A percentile compares a stretch with the other conserved stretches of the same genome.
phyloP scores from a whole-genome alignment of 179 eudicot genomes.

The Beta lomatogona region DNA sequence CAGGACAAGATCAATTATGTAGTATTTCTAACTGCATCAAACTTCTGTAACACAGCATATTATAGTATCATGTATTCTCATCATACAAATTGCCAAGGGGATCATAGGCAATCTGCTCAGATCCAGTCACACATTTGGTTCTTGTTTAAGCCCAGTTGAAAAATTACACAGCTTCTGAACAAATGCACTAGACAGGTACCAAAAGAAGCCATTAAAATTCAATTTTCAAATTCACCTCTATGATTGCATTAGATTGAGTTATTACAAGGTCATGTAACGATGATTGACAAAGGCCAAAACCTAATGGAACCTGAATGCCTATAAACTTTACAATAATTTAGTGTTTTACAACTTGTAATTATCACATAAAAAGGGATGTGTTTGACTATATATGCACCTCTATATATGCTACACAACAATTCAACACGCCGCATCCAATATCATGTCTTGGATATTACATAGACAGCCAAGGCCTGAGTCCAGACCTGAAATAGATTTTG shows the following conservation, averaged over 20 bases:
- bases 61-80: neutral
- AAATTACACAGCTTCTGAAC: neutral
- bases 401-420: constrained; percentile 1
- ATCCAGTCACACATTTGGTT: neutral
- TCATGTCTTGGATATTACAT: neutral
- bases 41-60: neutral
- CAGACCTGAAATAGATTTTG: constrained; percentile 19
- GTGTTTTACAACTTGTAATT: constrained; percentile 2
- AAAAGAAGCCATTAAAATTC: neutral
- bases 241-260: constrained; percentile 3
- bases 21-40: neutral
- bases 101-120: neutral
- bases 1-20: too few species aligned
- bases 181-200: neutral
- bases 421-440: neutral
- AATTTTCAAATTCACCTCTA: too few species aligned
- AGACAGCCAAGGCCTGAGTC: neutral
- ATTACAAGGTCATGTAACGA: neutral
- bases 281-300: constrained; percentile 5
- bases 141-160: neutral
- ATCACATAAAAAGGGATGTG: neutral
- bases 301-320: constrained; percentile 14
- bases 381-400: constrained; percentile 12
- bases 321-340: constrained; percentile 20
- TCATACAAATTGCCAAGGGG: neutral